Percentiles rank a stretch among this genome's conserved stretches.
These are phyloP conservation scores for Globisporangium rhizosaccharum DNA, from an alignment of 352 stramenopile genomes.

Conservation along the genomic window DNA sequence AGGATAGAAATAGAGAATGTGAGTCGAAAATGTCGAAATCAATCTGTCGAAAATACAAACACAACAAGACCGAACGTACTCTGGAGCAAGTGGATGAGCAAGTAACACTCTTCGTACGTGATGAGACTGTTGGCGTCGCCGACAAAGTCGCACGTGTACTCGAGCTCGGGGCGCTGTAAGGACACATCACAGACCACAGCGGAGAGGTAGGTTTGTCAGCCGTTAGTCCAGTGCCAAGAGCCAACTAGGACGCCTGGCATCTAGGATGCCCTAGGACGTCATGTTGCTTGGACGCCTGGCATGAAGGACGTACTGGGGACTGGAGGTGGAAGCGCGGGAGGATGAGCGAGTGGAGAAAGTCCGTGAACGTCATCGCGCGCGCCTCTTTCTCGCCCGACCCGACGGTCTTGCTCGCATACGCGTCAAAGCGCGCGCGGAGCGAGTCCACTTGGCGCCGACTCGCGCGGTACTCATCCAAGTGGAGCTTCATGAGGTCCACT, in stretches of 20 bases:
- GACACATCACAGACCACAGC: not conserved
- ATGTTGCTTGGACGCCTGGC: not conserved
- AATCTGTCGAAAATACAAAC: not conserved
- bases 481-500: constrained; percentile 56
- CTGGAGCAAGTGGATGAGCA: constrained; percentile 72
- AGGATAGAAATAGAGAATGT: too few species aligned
- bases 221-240: too few species aligned
- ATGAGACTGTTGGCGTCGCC: constrained; percentile 66
- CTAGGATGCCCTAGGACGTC: not conserved
- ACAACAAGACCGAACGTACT: constrained; percentile 27
- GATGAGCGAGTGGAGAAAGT: constrained; percentile 75
- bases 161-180: constrained; percentile 38
- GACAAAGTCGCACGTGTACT: constrained; percentile 71
- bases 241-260: not conserved
- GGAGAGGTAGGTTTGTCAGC: too few species aligned
- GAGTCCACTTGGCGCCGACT: constrained; percentile 30
- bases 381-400: constrained; percentile 16
- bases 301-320: constrained; percentile 19
- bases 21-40: not conserved
- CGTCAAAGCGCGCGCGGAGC: constrained; percentile 43
- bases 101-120: constrained; percentile 76
- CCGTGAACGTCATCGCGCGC: constrained; percentile 72
- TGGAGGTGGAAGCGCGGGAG: constrained; percentile 65
- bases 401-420: constrained; percentile 49
- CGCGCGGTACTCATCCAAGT: constrained; percentile 63